These are phyloP conservation scores for Sporothrix curviconia DNA, from an alignment of 2,329 filamentous ascomycete genomes.

Conservation along the genomic window DNA sequence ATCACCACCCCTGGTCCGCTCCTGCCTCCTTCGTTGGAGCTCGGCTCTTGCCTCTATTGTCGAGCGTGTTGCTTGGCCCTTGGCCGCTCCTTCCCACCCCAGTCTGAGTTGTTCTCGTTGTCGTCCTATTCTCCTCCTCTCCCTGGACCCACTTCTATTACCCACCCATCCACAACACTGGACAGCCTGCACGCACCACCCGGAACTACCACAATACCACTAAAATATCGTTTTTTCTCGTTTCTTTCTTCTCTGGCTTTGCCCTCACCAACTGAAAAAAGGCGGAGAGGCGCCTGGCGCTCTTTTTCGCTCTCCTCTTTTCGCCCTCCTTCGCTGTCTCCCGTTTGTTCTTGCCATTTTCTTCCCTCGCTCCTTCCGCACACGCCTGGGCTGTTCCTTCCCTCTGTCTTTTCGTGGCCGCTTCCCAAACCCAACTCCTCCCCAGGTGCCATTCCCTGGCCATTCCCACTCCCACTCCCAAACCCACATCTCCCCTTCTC, in stretches of 20 bases:
- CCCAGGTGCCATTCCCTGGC: neutral
- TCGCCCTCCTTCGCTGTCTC: neutral
- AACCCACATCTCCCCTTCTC: constrained; percentile 1
- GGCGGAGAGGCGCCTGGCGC: neutral
- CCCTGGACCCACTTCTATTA: constrained; percentile 3
- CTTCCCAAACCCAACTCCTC: neutral
- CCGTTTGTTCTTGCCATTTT: neutral
- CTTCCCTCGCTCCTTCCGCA: neutral
- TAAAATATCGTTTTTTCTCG: neutral
- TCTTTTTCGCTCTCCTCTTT: neutral
- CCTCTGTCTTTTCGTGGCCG: neutral
- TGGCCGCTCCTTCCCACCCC: neutral
- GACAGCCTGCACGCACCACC: constrained; percentile 5
- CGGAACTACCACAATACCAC: neutral
- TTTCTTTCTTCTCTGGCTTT: neutral
- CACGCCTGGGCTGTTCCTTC: too few species aligned
- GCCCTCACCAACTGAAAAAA: neutral
- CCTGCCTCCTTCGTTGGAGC: neutral
- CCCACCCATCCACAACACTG: constrained; percentile 4
- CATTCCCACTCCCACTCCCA: neutral
- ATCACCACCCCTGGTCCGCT: neutral
- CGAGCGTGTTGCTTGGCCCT: neutral
- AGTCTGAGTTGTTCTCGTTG: neutral
- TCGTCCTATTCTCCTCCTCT: neutral
- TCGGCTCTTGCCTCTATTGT: neutral